Conservation (phyloP, 495 filamentous ascomycete species). For the Trichoderma gamsii region DNA sequence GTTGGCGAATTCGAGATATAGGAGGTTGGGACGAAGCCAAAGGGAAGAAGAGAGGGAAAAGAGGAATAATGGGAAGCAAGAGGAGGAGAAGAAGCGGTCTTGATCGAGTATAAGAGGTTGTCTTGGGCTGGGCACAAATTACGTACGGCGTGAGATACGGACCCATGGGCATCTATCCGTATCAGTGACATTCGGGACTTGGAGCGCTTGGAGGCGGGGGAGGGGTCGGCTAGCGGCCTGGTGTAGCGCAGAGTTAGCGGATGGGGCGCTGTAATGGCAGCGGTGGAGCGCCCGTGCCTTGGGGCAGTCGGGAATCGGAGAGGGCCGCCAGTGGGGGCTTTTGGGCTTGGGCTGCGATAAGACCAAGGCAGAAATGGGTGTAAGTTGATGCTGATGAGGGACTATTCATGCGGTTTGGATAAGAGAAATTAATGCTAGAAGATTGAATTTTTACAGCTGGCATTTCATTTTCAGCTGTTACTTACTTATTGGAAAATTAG, state of each 20-base stretch:
- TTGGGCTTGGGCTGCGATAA: neutral
- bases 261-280: neutral
- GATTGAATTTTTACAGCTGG: too few species aligned
- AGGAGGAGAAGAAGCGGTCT: neutral
- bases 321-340: constrained; percentile 2
- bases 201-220: neutral
- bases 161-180: neutral
- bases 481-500: too few species aligned
- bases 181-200: neutral
- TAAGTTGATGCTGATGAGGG: too few species aligned
- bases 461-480: too few species aligned
- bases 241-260: neutral
- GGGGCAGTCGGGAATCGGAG: constrained; percentile 1
- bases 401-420: too few species aligned
- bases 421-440: too few species aligned
- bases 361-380: too few species aligned
- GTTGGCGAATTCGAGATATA: neutral
- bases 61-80: neutral
- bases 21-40: neutral
- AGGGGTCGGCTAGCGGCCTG: neutral
- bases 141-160: neutral
- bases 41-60: neutral
- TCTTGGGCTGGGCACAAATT: constrained; percentile 8
- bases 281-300: neutral
- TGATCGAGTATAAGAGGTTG: neutral